phyloP scores from a whole-genome alignment of 1,284 basidiomycete genomes.

The Athelia sp. region DNA sequence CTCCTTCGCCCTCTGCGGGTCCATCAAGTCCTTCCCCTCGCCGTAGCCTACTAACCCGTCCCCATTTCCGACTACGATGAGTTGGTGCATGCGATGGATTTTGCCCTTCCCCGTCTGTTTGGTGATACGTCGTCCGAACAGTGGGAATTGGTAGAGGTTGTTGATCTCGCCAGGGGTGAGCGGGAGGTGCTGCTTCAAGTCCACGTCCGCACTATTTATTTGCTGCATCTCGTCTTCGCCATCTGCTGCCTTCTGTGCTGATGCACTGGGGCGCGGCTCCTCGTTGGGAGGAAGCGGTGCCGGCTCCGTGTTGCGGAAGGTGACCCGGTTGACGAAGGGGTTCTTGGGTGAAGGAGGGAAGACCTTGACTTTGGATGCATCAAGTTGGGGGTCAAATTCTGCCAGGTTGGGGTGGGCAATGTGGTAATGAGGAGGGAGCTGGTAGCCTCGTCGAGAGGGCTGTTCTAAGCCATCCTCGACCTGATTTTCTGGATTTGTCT shows the following conservation, averaged over 20 bases:
- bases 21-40: constrained; percentile 72
- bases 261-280: not conserved
- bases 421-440: not conserved
- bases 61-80: constrained; percentile 83
- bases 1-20: constrained; percentile 52
- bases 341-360: constrained; percentile 45
- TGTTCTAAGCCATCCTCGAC: not conserved
- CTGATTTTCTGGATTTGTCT: not conserved
- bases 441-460: not conserved
- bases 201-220: not conserved
- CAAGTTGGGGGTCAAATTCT: constrained; percentile 53
- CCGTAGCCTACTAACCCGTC: constrained; percentile 89
- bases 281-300: constrained; percentile 15
- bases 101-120: constrained; percentile 89
- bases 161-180: constrained; percentile 16
- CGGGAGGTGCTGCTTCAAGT: constrained; percentile 15
- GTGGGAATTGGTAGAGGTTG: constrained; percentile 50
- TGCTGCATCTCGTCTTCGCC: not conserved
- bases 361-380: constrained; percentile 48
- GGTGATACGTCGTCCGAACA: constrained; percentile 59
- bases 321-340: constrained; percentile 52
- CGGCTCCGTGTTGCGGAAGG: constrained; percentile 54
- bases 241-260: not conserved
- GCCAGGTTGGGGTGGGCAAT: constrained; percentile 48
- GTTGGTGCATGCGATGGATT: constrained; percentile 58